Evolutionary conservation across 2,329 filamentous ascomycete genomes (phyloP), one percentile per base, ranked within the genome.

Genomic region (Zopfia rhizophila): DNA sequence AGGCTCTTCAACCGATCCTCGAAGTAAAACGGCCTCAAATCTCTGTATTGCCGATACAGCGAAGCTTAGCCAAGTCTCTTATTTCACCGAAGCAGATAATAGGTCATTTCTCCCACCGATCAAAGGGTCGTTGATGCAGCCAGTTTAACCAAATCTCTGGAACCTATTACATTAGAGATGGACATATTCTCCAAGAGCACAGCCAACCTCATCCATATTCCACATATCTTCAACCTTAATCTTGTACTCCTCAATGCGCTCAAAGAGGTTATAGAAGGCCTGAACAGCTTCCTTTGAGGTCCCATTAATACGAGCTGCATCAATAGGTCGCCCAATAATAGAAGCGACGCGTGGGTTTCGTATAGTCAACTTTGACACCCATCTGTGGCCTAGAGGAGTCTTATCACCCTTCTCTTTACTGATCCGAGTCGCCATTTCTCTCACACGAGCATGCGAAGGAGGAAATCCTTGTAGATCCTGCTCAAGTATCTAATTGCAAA

Each of bases 401-500:
- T 44, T 12, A 39, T 58, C 38, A 5, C 41, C 23, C 14, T 54
- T 60, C 25, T 48, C 52, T 3, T 24, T 21, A 3, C 54, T 38
- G 30, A 60, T 48, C 41, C 16, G 29, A 29, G 23, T 48, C 21
- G 51, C 56, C 31, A 56, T 56, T 36, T 58, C 45, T 45, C 44
- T 35, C 38, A 45, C 43, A 16, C 41, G 29, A 27, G 39, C 11
- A 19, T 56, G 41, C 2, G 48, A 47, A 13, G 48, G 55, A 32
- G 51, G 51, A 11, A 28, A 40, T 7, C 29, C 49, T 22, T 44
- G 38, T 37, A 23, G 32, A 24, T 58, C 47, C 28, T 57, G 41
- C 23, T 61, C 24, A 22, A 59, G 43, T 12, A 59, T 59, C 55
- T 28, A 59, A 2, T 53, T 14, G 30, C 46, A 48, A 30, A 61